Conservation (phyloP, 441 rosid species). For the Breynia disticha region DNA sequence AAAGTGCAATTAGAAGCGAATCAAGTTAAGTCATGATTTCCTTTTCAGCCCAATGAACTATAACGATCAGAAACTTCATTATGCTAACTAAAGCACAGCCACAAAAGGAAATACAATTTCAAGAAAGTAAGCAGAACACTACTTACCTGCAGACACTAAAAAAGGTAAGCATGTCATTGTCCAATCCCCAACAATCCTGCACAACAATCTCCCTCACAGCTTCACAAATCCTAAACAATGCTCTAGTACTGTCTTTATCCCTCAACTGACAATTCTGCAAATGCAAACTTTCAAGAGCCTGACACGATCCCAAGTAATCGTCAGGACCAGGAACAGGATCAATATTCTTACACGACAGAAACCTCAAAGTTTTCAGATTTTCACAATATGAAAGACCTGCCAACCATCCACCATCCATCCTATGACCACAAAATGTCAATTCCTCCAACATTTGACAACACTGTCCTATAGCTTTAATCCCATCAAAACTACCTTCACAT, state of each 20-base stretch:
- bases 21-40: too few relatives aligned
- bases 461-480: conserved; percentile 79
- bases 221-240: conserved; percentile 51
- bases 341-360: conserved; percentile 43
- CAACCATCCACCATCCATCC: conserved; percentile 78
- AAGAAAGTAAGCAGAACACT: neutral
- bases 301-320: conserved; percentile 56
- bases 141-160: conserved; percentile 56
- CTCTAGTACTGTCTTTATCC: conserved; percentile 40
- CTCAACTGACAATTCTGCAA: conserved; percentile 54
- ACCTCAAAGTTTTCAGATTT: conserved; percentile 68
- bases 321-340: conserved; percentile 52
- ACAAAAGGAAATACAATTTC: neutral
- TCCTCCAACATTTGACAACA: conserved; percentile 88
- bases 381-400: conserved; percentile 54
- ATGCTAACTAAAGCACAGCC: neutral
- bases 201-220: conserved; percentile 50
- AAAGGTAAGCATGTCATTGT: conserved; percentile 46
- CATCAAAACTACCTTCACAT: conserved; percentile 79
- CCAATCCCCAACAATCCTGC: conserved; percentile 73
- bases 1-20: too few relatives aligned
- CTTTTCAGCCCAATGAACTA: too few relatives aligned
- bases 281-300: conserved; percentile 54
- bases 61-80: neutral
- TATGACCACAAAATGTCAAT: conserved; percentile 52